Base-by-base conservation (phyloP, 805 yeast species). In the Kodamaea kakaduensis region DNA sequence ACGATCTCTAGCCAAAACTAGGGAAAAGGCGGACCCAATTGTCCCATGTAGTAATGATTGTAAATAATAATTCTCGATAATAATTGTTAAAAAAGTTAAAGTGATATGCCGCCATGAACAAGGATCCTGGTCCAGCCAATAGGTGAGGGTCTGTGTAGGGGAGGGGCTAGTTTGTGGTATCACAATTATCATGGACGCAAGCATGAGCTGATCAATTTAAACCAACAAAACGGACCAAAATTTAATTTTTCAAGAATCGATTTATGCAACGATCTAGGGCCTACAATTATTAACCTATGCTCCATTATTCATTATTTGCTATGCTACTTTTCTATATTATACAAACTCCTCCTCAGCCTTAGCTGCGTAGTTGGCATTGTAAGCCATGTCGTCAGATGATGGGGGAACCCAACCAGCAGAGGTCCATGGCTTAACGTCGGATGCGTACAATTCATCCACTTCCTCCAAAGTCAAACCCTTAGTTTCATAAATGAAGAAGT, bases 391-490 rank as follows among this genome's bases (percentile, higher is more conserved):
- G 16, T 60, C 64, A 13, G 46, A 39, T 20, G 58, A 38, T 20
- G 76, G 67, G 47, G 83, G 82, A 35, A 64, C 67, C 77, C 76
- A 81, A 38, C 49, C 49, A 17, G 67, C 35, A 10, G 82, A 59
- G 44, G 64, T 55, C 69, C 69, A 63, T 24, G 72, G 64, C 15
- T 44, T 38, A 25, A 61, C 37, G 34, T 52, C 55, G 34, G 61
- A 58, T 24, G 69, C 69, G 50, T 78, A 81, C 69, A 80, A 64
- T 52, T 74, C 79, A 57, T 84, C 88, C 44, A 85, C 85, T 61
- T 85, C 88, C 63, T 85, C 95, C 56, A 86, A 72, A 31, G 84
- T 73, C 51, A 84, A 72, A 41, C 94, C 94, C 65, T 77, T 78
- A 37, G 95, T 86, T 62, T 84, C 90, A 50, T 78, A 78, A 41